Evolutionary conservation across 2,329 filamentous ascomycete genomes (phyloP).

Genomic region (Colletotrichum sp.): DNA sequence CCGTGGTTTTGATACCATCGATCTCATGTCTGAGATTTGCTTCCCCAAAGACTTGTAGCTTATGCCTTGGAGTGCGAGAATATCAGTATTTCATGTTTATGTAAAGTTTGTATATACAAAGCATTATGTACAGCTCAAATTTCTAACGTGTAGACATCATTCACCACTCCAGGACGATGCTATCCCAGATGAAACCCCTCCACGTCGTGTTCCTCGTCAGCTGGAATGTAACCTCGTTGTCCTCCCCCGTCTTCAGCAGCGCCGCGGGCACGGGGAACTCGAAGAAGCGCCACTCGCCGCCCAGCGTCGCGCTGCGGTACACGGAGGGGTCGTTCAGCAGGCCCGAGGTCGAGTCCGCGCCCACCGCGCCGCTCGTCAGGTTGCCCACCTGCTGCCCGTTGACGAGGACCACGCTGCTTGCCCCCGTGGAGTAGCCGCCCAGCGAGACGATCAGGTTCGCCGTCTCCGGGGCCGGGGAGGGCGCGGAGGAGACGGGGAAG

Average conservation of each 20-base stretch:
- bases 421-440: slow-evolving; percentile 48
- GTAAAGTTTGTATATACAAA: background rate
- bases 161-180: slow-evolving; percentile 31
- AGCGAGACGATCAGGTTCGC: slow-evolving; percentile 47
- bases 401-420: slow-evolving; percentile 42
- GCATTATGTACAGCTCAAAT: background rate
- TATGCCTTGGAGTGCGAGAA: too few relatives aligned
- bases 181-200: slow-evolving; percentile 33
- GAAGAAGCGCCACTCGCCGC: slow-evolving; percentile 52
- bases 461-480: slow-evolving; percentile 4
- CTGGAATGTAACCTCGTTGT: slow-evolving; percentile 30
- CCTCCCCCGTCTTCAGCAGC: slow-evolving; percentile 23
- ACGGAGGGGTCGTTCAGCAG: slow-evolving; percentile 49
- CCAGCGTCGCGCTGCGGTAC: slow-evolving; percentile 50
- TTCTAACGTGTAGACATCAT: background rate
- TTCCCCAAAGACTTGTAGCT: background rate
- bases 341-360: slow-evolving; percentile 4
- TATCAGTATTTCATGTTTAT: background rate
- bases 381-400: slow-evolving; percentile 45
- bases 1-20: too few relatives aligned
- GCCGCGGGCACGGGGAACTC: slow-evolving; percentile 36
- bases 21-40: too few relatives aligned
- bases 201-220: slow-evolving; percentile 30
- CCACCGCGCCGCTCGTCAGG: slow-evolving; percentile 35
- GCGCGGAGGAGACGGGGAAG: slow-evolving; percentile 26